Evolutionary conservation across 768 basidiomycete species (phyloP).

Genomic region (Multifurca ochricompacta): DNA sequence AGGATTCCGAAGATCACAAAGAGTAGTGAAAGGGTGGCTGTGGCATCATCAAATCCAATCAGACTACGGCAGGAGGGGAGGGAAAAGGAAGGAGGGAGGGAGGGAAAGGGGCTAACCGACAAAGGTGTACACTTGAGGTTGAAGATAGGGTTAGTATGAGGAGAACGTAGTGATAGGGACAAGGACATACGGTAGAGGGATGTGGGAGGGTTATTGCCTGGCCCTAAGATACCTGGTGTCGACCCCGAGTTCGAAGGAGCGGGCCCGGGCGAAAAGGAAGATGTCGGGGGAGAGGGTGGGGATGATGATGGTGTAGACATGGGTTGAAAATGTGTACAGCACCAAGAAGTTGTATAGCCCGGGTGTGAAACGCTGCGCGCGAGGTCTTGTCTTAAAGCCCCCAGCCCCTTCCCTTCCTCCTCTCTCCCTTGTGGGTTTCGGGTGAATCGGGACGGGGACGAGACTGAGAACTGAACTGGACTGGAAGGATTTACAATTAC

Average conservation of each 20-base stretch:
- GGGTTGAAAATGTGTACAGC: too few species aligned
- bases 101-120: neutral
- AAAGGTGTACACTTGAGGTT: slow-evolving; percentile 2
- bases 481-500: too few species aligned
- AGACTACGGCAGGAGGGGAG: neutral
- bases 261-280: neutral
- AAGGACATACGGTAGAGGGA: slow-evolving; percentile 2
- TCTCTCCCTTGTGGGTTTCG: too few species aligned
- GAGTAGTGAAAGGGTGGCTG: neutral
- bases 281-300: neutral
- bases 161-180: neutral
- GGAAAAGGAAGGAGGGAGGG: too few species aligned
- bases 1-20: neutral
- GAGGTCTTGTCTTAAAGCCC: too few species aligned
- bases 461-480: too few species aligned
- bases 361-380: too few species aligned
- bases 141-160: neutral
- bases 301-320: neutral
- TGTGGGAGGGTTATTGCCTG: neutral
- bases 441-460: too few species aligned
- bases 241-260: neutral
- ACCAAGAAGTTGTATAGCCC: too few species aligned
- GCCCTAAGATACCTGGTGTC: neutral
- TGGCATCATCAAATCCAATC: neutral
- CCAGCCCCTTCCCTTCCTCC: too few species aligned